Base-by-base conservation (phyloP, 2,329 filamentous ascomycete species). In the Sphaerostilbella broomeana region DNA sequence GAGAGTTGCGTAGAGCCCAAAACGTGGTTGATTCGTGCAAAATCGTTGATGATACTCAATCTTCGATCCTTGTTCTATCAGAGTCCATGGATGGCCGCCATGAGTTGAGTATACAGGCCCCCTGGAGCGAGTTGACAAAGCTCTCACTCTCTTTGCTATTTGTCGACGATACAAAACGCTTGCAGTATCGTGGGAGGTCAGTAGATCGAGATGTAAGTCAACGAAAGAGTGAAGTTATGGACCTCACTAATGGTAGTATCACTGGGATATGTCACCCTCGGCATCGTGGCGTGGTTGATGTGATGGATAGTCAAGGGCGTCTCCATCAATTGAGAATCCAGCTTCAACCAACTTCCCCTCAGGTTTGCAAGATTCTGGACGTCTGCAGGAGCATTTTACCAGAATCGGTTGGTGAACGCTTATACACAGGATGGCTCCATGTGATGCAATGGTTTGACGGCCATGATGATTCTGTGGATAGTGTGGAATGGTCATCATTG, bases 1-100 rank as follows among this genome's bases (percentile, higher is more conserved):
- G 72, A 2, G 68, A 76, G 35, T 62, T 73, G 21, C 69, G 74
- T 37, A 74, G 79, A 51, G 78, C 77, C 7, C 72, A 82, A 40
- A 79, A 78, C 46, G 77, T 89, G 12, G 72, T 80, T 18, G 84
- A 88, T 60, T 84, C 81, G 6, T 86, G 81, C 59, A 84, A 79
- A 51, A 59, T 89, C 29, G 67, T 71, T 4, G 84, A 89, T 56
- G 79, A 79, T 2, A 67, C 72, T 18, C 68, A 83, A 38, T 77
- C 80, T 21, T 78, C 80, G 47, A 81, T 89, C 36, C 63, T 88
- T 3, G 77, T 85, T 18, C 63, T 90, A 11, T 83, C 79, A 3
- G 75, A 81, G 49, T 75, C 77, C 17, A 70, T 72, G 35, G 68
- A 77, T 47, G 81, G 81, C 2, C 71, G 73, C 20, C 73, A 77